Conservation (phyloP, 2,329 filamentous ascomycete species). For the Epichloe glyceriae region DNA sequence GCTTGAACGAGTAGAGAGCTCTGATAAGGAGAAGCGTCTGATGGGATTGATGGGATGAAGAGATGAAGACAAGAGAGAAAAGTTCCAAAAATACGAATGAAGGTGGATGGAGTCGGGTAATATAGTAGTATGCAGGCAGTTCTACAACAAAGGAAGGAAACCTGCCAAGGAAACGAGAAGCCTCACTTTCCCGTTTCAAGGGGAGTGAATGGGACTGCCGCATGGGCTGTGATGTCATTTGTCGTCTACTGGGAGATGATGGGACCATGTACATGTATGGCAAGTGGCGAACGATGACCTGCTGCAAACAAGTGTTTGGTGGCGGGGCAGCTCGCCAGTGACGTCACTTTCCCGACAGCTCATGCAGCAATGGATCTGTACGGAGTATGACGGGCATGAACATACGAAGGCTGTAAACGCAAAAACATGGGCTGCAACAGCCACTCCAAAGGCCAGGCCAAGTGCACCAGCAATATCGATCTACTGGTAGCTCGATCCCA, state of each 20-base stretch:
- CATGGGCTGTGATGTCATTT: slow-evolving; percentile 5
- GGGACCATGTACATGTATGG: not conserved
- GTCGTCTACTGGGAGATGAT: not conserved
- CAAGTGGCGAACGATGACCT: not conserved
- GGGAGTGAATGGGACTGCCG: not conserved
- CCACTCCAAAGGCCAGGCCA: too few species aligned
- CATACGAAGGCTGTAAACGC: too few species aligned
- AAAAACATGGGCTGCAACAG: too few species aligned
- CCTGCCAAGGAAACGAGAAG: slow-evolving; percentile 1
- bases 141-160: not conserved
- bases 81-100: not conserved
- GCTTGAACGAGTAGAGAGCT: not conserved
- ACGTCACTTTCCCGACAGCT: slow-evolving; percentile 3
- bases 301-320: not conserved
- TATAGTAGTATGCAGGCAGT: not conserved
- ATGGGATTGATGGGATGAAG: not conserved
- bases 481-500: too few species aligned
- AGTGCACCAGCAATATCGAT: too few species aligned
- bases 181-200: not conserved
- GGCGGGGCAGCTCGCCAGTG: slow-evolving; percentile 1
- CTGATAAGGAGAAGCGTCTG: not conserved
- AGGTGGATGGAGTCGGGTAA: not conserved
- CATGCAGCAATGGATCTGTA: not conserved
- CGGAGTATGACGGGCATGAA: not conserved
- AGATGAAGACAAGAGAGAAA: not conserved